Evolutionary conservation across 208 protist genomes (phyloP), one percentile per base, ranked within the genome.

Genomic region (Leishmania turanica): DNA sequence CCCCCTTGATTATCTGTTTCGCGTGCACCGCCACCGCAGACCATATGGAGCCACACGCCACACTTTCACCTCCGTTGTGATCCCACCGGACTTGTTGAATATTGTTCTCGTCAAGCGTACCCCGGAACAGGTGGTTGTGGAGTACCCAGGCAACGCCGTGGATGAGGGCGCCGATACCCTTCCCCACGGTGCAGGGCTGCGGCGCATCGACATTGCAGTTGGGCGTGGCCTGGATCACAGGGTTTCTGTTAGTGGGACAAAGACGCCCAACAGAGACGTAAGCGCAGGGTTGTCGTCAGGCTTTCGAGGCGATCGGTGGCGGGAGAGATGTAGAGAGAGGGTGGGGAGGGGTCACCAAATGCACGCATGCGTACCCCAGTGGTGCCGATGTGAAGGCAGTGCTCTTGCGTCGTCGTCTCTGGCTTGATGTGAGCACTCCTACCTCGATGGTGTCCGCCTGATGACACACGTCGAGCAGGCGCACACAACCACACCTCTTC

Each of bases 61-160:
- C 31, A 5, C 17, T 21, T 68, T 53, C n/a, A 31, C 11, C 17
- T 75, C 27, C n/a, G 9, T 75, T 3, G 34, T 34, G n/a, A 49
- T 31, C 7, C 8, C 54, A 9, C 4, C 42, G 11, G 45, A 27
- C 17, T 85, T 92, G 40, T 77, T 84, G 47, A 86, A 91, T 77
- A 83, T 91, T 69, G 83, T 90, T 31, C 66, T 91, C 24, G 90
- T 89, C 75, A 84, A 85, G 74, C 70, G 88, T 21, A 80, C 87
- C 66, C 15, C 70, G 1, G 82, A 68, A 13, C 90, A 86, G 78
- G 31, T 91, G 65, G 80, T 79, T 2, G 74, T 34, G 5, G 58
- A 83, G 47, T 82, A 87, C 19, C 65, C 82, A 27, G 53, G 64
- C 1, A 31, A 78, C 9, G 51, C 53, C 3, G 6, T 85, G 2